These are phyloP conservation scores for Flagelloscypha sp. DNA, from an alignment of 768 basidiomycete species.

Conservation along the genomic window DNA sequence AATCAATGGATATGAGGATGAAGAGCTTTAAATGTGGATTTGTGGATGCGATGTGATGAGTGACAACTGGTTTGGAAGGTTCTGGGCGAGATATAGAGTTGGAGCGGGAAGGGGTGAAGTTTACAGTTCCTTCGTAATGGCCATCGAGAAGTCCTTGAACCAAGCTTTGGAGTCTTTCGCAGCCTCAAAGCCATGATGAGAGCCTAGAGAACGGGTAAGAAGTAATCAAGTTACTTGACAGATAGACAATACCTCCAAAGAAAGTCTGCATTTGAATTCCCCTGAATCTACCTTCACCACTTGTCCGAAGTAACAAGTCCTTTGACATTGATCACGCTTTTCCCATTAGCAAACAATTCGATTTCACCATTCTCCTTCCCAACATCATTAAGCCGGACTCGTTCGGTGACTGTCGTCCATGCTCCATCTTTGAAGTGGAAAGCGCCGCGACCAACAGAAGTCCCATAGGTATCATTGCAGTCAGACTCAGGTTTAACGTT, in stretches of 20 bases:
- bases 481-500: slow-evolving; percentile 38
- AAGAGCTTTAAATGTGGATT: no score
- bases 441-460: slow-evolving; percentile 60
- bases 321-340: slow-evolving; percentile 50
- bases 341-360: slow-evolving; percentile 56
- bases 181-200: slow-evolving; percentile 41
- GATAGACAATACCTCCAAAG: slow-evolving; percentile 51
- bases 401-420: slow-evolving; percentile 64
- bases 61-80: no score
- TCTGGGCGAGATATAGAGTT: no score
- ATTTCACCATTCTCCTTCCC: slow-evolving; percentile 66
- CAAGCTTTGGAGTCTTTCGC: slow-evolving; percentile 54
- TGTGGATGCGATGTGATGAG: no score
- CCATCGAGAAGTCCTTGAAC: slow-evolving; percentile 65
- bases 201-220: slow-evolving; percentile 26
- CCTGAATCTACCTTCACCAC: slow-evolving; percentile 41
- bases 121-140: slow-evolving; percentile 43
- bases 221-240: slow-evolving; percentile 6
- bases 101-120: no score
- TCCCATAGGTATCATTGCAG: slow-evolving; percentile 57
- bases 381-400: slow-evolving; percentile 66
- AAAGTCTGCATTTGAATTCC: slow-evolving; percentile 75
- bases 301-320: slow-evolving; percentile 49
- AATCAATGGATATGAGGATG: no score
- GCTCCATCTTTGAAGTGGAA: slow-evolving; percentile 55